Percentiles rank a stretch among this genome's conserved stretches.
These are phyloP conservation scores for Ruellia speciosa DNA, from an alignment of 305 asterid genomes.

Conservation along the genomic window DNA sequence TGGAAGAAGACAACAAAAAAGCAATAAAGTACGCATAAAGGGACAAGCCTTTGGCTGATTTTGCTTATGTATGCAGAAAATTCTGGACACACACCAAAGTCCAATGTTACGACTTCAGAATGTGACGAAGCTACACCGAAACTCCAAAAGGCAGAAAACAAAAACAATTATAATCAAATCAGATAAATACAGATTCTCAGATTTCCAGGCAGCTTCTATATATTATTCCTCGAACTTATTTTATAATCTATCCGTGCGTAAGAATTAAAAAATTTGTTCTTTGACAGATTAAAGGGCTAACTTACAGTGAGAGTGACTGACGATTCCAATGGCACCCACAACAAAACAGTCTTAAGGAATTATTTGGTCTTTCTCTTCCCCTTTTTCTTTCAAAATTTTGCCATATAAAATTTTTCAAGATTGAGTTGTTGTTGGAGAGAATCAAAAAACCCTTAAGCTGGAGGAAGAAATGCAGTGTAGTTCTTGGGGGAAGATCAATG, in stretches of 20 bases:
- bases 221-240: slow-evolving; percentile 13
- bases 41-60: slow-evolving; percentile 18
- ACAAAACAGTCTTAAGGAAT: neutral
- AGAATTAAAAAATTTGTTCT: neutral
- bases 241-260: neutral
- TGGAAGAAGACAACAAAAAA: slow-evolving; percentile 13
- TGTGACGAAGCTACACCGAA: slow-evolving; percentile 20
- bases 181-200: slow-evolving; percentile 18
- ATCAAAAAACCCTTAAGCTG: neutral
- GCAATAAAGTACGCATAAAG: slow-evolving; percentile 19
- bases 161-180: neutral
- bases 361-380: neutral
- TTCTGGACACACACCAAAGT: slow-evolving; percentile 20
- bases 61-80: slow-evolving; percentile 4
- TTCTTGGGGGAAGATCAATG: neutral
- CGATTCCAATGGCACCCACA: neutral
- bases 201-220: slow-evolving; percentile 13
- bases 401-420: neutral
- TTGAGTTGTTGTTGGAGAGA: neutral
- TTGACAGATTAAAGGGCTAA: neutral
- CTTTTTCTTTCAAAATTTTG: neutral
- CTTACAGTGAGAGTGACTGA: neutral
- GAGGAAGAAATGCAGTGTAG: neutral
- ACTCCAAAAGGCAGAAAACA: neutral
- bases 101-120: slow-evolving; percentile 23